Conservation (phyloP, 768 basidiomycete species). For the Lactifluus hygrophoroides region DNA sequence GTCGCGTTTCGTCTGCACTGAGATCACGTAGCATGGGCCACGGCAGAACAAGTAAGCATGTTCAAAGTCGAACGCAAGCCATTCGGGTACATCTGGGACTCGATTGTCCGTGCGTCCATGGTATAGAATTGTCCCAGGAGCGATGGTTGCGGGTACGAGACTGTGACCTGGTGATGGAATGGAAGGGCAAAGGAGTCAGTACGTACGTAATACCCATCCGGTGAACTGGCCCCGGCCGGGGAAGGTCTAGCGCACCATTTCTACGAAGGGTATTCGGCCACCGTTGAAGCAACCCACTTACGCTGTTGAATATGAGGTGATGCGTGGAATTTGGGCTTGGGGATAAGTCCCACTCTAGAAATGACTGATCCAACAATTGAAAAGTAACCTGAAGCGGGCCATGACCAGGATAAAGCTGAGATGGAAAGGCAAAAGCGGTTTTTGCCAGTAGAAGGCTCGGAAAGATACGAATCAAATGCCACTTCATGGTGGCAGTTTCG, state of each 20-base stretch:
- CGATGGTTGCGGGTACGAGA: slow-evolving; percentile 12
- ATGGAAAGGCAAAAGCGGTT: neutral
- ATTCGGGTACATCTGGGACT: slow-evolving; percentile 11
- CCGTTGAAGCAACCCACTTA: slow-evolving; percentile 30
- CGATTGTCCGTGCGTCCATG: slow-evolving; percentile 5
- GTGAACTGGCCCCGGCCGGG: too few relatives aligned
- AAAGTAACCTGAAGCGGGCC: slow-evolving; percentile 19
- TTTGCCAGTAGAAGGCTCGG: neutral
- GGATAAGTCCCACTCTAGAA: slow-evolving; percentile 8
- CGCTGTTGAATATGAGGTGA: slow-evolving; percentile 30
- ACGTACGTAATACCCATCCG: too few relatives aligned
- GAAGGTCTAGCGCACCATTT: slow-evolving; percentile 9
- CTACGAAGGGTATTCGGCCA: slow-evolving; percentile 31
- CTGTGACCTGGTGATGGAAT: slow-evolving; percentile 13
- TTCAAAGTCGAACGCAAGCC: slow-evolving; percentile 20
- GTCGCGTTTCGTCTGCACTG: slow-evolving; percentile 8
- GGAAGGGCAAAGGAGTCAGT: neutral
- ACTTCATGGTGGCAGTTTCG: neutral
- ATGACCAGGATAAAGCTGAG: slow-evolving; percentile 22
- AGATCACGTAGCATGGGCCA: slow-evolving; percentile 1
- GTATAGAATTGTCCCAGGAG: slow-evolving; percentile 17
- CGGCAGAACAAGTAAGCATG: slow-evolving; percentile 5
- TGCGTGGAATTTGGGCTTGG: slow-evolving; percentile 27
- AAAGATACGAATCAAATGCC: neutral
- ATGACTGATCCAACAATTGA: neutral